phyloP scores from a whole-genome alignment of 78 protist species.

The Dictyostelium discoideum region dicty_2.7 NC_007089.4:2515501-2516000 shows the following conservation, averaged over 20 bases:
- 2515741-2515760: not conserved
- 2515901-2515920: conserved; percentile 80
- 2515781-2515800: conserved; percentile 3
- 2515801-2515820: conserved; percentile 84
- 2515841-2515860: conserved; percentile 99
- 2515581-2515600: conserved; percentile 94
- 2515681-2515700: conserved; percentile 17
- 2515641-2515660: conserved; percentile 98
- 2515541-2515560: conserved; percentile 51
- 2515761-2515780: not conserved
- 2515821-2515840: conserved; percentile 27
- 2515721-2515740: no score
- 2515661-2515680: conserved; percentile 84
- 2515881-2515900: conserved; percentile 93
- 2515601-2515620: conserved; percentile 98
- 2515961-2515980: not conserved
- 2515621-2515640: conserved; percentile 99
- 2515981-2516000: not conserved
- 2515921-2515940: not conserved
- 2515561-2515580: conserved; percentile 91
- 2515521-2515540: conserved; percentile 98
- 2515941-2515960: not conserved
- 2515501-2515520: conserved; percentile 97
- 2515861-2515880: conserved; percentile 95
- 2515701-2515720: not conserved